Conservation (phyloP, 306 rosid genomes). For the Trichosanthes cucumerina region DNA sequence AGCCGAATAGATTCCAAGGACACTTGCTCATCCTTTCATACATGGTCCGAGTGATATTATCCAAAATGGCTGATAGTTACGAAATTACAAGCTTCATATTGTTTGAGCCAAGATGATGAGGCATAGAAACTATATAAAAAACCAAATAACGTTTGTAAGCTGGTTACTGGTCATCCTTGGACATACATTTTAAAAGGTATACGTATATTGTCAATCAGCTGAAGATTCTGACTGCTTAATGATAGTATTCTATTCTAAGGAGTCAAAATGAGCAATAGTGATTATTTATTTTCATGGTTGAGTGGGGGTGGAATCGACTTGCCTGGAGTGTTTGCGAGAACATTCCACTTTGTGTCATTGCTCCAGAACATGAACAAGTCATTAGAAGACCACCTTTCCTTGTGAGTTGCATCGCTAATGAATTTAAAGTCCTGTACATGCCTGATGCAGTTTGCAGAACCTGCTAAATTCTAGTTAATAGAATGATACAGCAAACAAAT, state of each 20-base stretch:
- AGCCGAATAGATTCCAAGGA: background rate
- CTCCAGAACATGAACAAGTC: conserved; percentile 96
- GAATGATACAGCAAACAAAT: conserved; percentile 3
- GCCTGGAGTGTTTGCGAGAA: conserved; percentile 76
- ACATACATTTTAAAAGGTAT: background rate
- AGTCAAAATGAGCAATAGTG: background rate
- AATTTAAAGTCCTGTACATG: conserved; percentile 80
- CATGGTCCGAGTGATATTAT: background rate
- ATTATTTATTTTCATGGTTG: background rate
- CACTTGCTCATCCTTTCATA: background rate
- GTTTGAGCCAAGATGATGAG: background rate
- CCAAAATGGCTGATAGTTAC: background rate
- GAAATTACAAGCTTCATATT: background rate
- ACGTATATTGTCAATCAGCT: background rate
- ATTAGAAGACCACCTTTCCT: conserved; percentile 82
- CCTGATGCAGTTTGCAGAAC: conserved; percentile 71
- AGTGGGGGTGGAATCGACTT: background rate
- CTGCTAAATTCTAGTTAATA: conserved; percentile 25
- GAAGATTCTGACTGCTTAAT: background rate
- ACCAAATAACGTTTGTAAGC: background rate
- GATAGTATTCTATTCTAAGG: background rate
- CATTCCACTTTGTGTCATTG: conserved; percentile 75
- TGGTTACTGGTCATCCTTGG: background rate
- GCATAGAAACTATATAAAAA: too few relatives aligned
- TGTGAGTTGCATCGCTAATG: conserved; percentile 78